phyloP scores from a whole-genome alignment of 129 eudicot genomes.

The Pittosporum tobira region DNA sequence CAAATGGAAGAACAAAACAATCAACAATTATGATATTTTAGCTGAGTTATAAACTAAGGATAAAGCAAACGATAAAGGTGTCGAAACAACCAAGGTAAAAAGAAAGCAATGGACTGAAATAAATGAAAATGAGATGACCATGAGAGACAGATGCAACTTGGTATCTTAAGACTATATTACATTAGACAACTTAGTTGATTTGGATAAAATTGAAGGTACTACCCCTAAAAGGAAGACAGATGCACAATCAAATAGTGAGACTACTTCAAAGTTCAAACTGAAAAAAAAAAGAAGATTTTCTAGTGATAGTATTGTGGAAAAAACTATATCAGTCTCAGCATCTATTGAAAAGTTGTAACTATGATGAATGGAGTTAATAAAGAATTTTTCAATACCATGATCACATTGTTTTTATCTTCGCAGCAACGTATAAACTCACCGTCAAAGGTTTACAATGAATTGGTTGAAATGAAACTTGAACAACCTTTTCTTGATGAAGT shows the following conservation, averaged over 20 bases:
- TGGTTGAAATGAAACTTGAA: too few species aligned
- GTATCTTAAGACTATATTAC: neutral
- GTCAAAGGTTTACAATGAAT: too few species aligned
- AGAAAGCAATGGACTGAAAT: neutral
- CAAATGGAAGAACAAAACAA: conserved; percentile 1
- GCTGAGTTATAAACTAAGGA: neutral
- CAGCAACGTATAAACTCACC: too few species aligned
- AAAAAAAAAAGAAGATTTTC: neutral
- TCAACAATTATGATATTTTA: conserved; percentile 2
- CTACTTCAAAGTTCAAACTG: neutral
- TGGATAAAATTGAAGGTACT: neutral
- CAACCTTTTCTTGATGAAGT: too few species aligned
- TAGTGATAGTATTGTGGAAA: too few species aligned
- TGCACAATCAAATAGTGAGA: neutral
- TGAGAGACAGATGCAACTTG: neutral
- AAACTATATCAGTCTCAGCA: too few species aligned
- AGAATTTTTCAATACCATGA: too few species aligned
- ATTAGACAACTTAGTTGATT: neutral
- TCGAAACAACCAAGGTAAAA: neutral
- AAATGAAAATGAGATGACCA: conserved; percentile 3
- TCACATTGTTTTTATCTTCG: too few species aligned
- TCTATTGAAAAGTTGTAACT: too few species aligned
- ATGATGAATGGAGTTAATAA: too few species aligned
- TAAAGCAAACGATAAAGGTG: neutral
- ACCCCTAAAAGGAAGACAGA: neutral